A percentile compares a stretch with the other conserved stretches of the same genome.
These are phyloP conservation scores for Volvariella volvacea DNA, from an alignment of 1,284 basidiomycete genomes.

Conservation along the genomic window DNA sequence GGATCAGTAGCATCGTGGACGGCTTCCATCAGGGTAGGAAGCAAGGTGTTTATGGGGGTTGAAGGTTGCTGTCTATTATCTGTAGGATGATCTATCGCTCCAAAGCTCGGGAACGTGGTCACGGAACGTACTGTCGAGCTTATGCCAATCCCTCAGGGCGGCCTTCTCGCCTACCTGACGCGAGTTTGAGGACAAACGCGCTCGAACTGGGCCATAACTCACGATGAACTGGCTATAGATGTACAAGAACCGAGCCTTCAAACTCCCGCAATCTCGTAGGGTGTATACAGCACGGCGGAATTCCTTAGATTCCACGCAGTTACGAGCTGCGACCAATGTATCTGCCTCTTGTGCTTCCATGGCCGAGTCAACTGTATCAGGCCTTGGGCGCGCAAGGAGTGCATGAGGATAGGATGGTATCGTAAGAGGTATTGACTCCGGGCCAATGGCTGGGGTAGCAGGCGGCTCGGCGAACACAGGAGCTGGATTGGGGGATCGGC, in stretches of 20 bases:
- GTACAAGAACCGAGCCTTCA: slow-evolving; percentile 72
- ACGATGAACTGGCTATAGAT: slow-evolving; percentile 85
- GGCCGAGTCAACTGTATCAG: slow-evolving; percentile 30
- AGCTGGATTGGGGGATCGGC: slow-evolving; percentile 32
- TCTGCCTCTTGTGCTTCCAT: slow-evolving; percentile 62
- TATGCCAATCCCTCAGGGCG: slow-evolving; percentile 66
- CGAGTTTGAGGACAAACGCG: slow-evolving; percentile 6
- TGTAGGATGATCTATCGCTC: slow-evolving; percentile 18
- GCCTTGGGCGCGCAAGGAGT: slow-evolving; percentile 17
- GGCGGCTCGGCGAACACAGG: slow-evolving; percentile 19
- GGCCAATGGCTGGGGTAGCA: slow-evolving; percentile 28
- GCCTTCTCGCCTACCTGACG: slow-evolving; percentile 55
- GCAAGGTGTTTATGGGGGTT: slow-evolving; percentile 57
- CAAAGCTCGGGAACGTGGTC: not conserved
- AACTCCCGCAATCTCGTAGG: slow-evolving; percentile 56
- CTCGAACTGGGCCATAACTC: slow-evolving; percentile 23
- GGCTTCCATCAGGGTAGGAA: slow-evolving; percentile 55
- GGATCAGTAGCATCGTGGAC: slow-evolving; percentile 64
- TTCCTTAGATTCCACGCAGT: slow-evolving; percentile 77
- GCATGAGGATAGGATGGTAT: slow-evolving; percentile 19
- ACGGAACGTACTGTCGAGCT: slow-evolving; percentile 52
- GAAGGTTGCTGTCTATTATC: slow-evolving; percentile 72
- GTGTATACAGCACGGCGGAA: slow-evolving; percentile 69
- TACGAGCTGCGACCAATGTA: slow-evolving; percentile 62
- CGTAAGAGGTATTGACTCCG: slow-evolving; percentile 15